A percentile compares a stretch with the other conserved stretches of the same genome.
Evolutionary conservation across 139 green algal genomes (phyloP).

Genomic region (Microglena sp.): DNA sequence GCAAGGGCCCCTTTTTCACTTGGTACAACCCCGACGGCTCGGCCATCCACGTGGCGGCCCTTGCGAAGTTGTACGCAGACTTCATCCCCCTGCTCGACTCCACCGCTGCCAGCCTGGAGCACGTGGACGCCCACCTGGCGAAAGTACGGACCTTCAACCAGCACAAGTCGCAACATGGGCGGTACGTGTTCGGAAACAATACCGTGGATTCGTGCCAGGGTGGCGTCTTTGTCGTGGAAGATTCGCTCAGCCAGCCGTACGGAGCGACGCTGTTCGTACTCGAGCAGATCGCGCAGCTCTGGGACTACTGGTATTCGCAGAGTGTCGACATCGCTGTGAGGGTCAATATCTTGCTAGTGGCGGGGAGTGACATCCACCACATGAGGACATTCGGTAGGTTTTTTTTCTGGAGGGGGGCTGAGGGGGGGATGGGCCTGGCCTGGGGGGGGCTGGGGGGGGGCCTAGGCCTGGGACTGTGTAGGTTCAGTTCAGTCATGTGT

Average conservation of each 20-base stretch:
- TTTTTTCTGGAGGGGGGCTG: background rate
- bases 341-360: background rate
- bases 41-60: slow-evolving; percentile 24
- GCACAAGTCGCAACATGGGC: slow-evolving; percentile 4
- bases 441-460: too few relatives aligned
- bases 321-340: too few relatives aligned
- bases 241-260: slow-evolving; percentile 4
- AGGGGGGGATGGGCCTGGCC: background rate
- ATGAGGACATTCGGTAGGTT: background rate
- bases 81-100: slow-evolving; percentile 23
- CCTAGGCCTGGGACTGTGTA: too few relatives aligned
- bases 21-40: slow-evolving; percentile 24
- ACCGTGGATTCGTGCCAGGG: slow-evolving; percentile 18
- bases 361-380: background rate
- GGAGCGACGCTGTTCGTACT: background rate
- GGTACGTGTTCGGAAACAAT: slow-evolving; percentile 27
- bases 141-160: slow-evolving; percentile 9
- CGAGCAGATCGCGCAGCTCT: background rate
- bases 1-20: slow-evolving; percentile 29
- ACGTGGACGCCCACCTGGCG: slow-evolving; percentile 21
- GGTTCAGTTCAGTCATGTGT: too few relatives aligned
- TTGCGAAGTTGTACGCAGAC: slow-evolving; percentile 24
- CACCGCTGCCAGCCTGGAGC: slow-evolving; percentile 18
- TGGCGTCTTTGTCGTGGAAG: slow-evolving; percentile 29
- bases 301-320: background rate